Base-by-base conservation (phyloP, 495 filamentous ascomycete species). In the Talaromyces trachyspermus region DNA sequence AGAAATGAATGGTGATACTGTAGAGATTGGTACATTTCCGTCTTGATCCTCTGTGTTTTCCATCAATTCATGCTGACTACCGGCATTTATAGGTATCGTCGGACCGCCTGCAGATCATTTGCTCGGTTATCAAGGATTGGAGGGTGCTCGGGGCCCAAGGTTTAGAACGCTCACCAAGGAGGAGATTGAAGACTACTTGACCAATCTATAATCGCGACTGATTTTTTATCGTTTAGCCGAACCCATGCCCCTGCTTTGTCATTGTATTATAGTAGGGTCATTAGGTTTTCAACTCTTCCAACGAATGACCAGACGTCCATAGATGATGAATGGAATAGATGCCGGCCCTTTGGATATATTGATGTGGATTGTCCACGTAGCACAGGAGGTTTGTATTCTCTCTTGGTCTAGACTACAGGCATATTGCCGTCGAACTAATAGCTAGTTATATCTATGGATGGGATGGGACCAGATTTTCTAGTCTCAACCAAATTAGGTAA, bases 151-250 rank as follows among this genome's bases (percentile, higher is more conserved):
- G 58, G 94, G 94, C 20, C 94, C 94, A 22, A 80, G 92, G 50
- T 98, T 98, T 76, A 74, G 92, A 61, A 98, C 94, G 77, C 71
- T 98, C 67, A 95, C 81, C 57, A 91, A 95, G 56, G 85, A 91
- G 70, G 91, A 98, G 71, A 95, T 98, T 60, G 92, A 98, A 75
- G 92, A 98, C 64, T 98, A 98, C 72, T 70, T 98, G 62, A 96
- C 91, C 62, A 95, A 92, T 73, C 80, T 97, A 75, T 96, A 46
- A 33, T 36, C 25, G 29, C 30, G 33, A 15, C 22, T 26, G 73
- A 40, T 20, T n/a, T 24, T 19, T 40, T 27, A 36, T 22, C 35
- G 29, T 37, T 29, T 37, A 46, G 26, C 26, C 33, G 33, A 44
- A 44, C 32, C 22, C 27, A 44, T 19, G 42, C 27, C 27, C 24